Evolutionary conservation across 345 rosid genomes (phyloP), one percentile per base, ranked within the genome.

Genomic region (Eucalyptus tenuipes): DNA sequence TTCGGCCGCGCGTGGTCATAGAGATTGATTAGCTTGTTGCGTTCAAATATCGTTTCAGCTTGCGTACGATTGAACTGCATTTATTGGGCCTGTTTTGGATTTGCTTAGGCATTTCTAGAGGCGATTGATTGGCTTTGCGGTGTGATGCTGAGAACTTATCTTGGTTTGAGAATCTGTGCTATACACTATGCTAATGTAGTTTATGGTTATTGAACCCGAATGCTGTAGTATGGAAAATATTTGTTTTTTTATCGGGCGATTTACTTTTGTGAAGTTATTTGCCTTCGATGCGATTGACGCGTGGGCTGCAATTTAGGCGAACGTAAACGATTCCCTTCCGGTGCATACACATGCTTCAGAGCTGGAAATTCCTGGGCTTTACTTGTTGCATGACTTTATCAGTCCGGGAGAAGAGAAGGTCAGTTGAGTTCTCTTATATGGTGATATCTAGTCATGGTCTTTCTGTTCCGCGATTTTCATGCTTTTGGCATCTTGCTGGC

Each of bases 291-390:
- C 40, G 55, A 85, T 52, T 86, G 87, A 86, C 0, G 29, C 3
- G 8, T 7, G 47, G 84, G 16, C 84, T 86, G 87, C 66, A 33
- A 86, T 86, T 61, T 88, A 88, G 92, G 89, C 47, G 50, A 92
- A 92, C 89, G 94, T 89, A 88, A 92, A 90, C 88, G 93, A 92
- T 50, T 59, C 92, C 24, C 89, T 95, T 88, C 91, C 94, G 11
- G 98, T 96, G 85, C 92, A 95, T 17, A 85, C 93, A 81, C 89
- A 86, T 89, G 95, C 94, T 88, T 92, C 95, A 44, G 99, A 96
- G 88, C 89, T 96, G 88, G 91, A 95, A 82, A 96, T 97, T 88
- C 97, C 99, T 1, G 99, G 99, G 40, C 96, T 97, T 81, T 92
- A 92, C 91, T 89, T 96, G 88, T 71, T 92, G 90, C 95, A 88